Conservation (phyloP, 495 filamentous ascomycete genomes). For the Neurospora tetrasperma region DNA sequence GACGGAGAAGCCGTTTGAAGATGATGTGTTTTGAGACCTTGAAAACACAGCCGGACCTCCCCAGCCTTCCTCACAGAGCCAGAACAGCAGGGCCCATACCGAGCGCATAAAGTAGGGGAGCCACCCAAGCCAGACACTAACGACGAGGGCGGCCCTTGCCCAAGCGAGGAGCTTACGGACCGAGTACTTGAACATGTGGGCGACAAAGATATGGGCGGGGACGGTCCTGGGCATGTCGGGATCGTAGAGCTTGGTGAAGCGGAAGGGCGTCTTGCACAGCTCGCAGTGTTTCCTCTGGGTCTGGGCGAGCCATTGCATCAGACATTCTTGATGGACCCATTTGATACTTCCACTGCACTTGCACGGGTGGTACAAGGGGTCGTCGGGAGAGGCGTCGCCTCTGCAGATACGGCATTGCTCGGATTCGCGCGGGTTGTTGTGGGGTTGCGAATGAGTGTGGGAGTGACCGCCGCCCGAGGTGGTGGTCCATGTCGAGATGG, state of each 20-base stretch:
- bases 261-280: constrained; percentile 95
- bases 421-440: constrained; percentile 33
- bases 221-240: constrained; percentile 81
- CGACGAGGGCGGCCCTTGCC: constrained; percentile 67
- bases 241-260: constrained; percentile 94
- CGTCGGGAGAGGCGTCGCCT: constrained; percentile 71
- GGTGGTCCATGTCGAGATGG: neutral
- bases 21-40: neutral
- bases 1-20: constrained; percentile 4
- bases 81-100: constrained; percentile 87
- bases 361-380: constrained; percentile 93
- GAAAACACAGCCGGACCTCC: constrained; percentile 21
- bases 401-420: constrained; percentile 95
- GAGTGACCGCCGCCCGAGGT: constrained; percentile 1
- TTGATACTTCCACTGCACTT: constrained; percentile 98
- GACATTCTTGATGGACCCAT: constrained; percentile 91
- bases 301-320: constrained; percentile 97
- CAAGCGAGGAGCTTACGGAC: constrained; percentile 61
- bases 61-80: constrained; percentile 89
- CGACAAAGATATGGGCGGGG: constrained; percentile 67
- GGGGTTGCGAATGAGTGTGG: constrained; percentile 5
- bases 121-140: constrained; percentile 77
- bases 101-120: constrained; percentile 85
- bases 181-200: constrained; percentile 61
- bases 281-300: constrained; percentile 99